Conservation (phyloP, 805 yeast species). For the Clavispora carvajalis region DNA sequence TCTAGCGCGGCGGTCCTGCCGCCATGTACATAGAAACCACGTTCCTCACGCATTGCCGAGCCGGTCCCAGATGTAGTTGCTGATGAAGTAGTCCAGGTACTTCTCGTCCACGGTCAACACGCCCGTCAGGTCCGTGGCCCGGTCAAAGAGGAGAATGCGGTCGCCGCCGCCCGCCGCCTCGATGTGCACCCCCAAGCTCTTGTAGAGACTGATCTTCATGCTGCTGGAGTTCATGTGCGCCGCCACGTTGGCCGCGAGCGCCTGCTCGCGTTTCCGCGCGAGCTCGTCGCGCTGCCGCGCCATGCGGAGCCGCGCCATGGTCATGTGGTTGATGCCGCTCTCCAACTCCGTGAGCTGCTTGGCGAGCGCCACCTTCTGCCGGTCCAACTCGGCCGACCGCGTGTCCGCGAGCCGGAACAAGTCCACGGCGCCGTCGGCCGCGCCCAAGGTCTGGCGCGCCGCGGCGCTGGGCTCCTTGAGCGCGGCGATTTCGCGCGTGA, state of each 20-base stretch:
- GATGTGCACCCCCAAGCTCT: constrained; percentile 53
- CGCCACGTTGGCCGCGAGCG: constrained; percentile 25
- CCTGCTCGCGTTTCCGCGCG: constrained; percentile 22
- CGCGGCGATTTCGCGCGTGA: constrained; percentile 15
- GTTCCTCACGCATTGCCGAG: constrained; percentile 15
- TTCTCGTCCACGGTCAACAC: constrained; percentile 48
- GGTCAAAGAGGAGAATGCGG: constrained; percentile 46
- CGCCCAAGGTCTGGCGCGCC: constrained; percentile 16
- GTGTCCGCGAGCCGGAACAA: constrained; percentile 23
- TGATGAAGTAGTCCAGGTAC: constrained; percentile 62
- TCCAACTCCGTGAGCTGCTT: constrained; percentile 48
- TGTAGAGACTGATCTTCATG: constrained; percentile 54
- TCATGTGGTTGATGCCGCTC: constrained; percentile 32
- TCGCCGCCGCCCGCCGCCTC: constrained; percentile 27
- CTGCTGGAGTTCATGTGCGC: constrained; percentile 40
- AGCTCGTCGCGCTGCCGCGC: constrained; percentile 34
- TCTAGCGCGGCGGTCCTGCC: no score
- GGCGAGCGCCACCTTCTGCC: constrained; percentile 45
- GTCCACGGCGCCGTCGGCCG: constrained; percentile 13
- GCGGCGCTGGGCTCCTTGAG: constrained; percentile 20
- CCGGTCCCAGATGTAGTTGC: constrained; percentile 77
- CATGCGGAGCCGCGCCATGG: constrained; percentile 31
- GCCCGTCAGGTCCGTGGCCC: constrained; percentile 41
- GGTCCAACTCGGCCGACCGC: constrained; percentile 35
- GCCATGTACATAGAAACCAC: neutral